A percentile compares a stretch with the other conserved stretches of the same genome.
These are phyloP conservation scores for Spirogloea muscicola DNA, from an alignment of 139 green algal genomes.

Conservation along the genomic window DNA sequence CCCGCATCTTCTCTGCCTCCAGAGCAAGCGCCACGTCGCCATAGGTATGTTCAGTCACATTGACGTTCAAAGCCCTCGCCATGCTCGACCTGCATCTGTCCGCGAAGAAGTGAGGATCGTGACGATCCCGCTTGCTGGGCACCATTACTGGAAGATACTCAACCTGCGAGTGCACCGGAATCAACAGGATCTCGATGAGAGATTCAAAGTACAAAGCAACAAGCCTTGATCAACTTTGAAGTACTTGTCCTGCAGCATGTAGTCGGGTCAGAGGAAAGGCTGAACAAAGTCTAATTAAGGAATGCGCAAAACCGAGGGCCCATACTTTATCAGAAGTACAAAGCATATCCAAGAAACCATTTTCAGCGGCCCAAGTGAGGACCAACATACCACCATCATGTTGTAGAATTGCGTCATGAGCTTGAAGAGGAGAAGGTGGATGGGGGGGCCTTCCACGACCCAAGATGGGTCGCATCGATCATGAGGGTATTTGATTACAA, in stretches of 20 bases:
- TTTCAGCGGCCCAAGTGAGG: no score
- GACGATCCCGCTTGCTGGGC: slow-evolving; percentile 4
- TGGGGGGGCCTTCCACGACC: slow-evolving; percentile 19
- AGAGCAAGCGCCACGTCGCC: slow-evolving; percentile 29
- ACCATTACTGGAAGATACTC: slow-evolving; percentile 34
- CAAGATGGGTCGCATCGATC: slow-evolving; percentile 21
- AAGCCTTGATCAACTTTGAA: no score
- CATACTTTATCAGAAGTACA: no score
- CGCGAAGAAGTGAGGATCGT: background rate
- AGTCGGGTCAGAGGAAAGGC: no score
- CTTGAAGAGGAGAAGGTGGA: slow-evolving; percentile 11
- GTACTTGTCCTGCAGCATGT: no score
- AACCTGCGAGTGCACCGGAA: slow-evolving; percentile 6
- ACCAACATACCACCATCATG: slow-evolving; percentile 21
- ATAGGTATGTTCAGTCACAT: slow-evolving; percentile 28
- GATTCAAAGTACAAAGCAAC: background rate
- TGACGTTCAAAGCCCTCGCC: slow-evolving; percentile 24
- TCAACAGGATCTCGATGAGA: background rate
- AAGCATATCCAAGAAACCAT: no score
- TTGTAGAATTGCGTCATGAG: slow-evolving; percentile 34
- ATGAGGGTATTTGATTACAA: slow-evolving; percentile 32
- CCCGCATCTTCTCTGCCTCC: slow-evolving; percentile 1
- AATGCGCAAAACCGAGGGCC: no score
- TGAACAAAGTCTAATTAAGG: no score
- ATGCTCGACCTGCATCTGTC: slow-evolving; percentile 9